Conservation (phyloP, 305 asterid genomes). For the Vinca major region DNA sequence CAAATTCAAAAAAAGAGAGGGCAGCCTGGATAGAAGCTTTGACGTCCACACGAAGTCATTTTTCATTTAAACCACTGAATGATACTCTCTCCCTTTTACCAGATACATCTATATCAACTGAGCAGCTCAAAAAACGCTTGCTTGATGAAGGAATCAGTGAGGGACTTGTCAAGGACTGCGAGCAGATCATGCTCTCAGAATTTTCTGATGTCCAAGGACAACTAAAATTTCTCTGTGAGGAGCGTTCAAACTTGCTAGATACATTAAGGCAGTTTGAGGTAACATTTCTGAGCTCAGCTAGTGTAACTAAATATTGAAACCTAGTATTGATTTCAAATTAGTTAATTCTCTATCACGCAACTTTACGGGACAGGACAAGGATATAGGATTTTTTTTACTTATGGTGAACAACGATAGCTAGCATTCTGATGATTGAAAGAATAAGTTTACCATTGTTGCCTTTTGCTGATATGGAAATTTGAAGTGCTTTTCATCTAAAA, state of each 20-base stretch:
- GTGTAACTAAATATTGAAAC: background rate
- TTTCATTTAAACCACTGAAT: slow-evolving; percentile 42
- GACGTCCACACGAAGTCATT: slow-evolving; percentile 51
- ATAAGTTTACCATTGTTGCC: background rate
- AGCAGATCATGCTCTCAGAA: slow-evolving; percentile 80
- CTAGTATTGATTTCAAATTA: background rate
- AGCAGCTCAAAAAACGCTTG: slow-evolving; percentile 64
- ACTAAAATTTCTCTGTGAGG: slow-evolving; percentile 55
- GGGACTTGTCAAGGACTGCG: slow-evolving; percentile 71
- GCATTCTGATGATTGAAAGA: background rate
- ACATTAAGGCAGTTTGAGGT: slow-evolving; percentile 86
- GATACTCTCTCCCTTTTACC: slow-evolving; percentile 45
- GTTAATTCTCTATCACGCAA: background rate
- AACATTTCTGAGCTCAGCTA: slow-evolving; percentile 7
- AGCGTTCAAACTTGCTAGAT: slow-evolving; percentile 68
- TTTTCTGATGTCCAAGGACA: slow-evolving; percentile 71
- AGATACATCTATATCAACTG: slow-evolving; percentile 54
- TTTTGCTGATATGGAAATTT: background rate
- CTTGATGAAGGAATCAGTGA: slow-evolving; percentile 65
- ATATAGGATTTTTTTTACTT: background rate
- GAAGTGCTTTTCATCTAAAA: background rate
- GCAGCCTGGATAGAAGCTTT: slow-evolving; percentile 77
- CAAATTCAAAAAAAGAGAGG: slow-evolving; percentile 64
- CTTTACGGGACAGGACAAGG: background rate
- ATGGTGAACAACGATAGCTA: background rate